Evolutionary conservation across 1,139 yeast species (phyloP), one percentile per base, ranked within the genome.

Genomic region (Yamadazyma mexicana): DNA sequence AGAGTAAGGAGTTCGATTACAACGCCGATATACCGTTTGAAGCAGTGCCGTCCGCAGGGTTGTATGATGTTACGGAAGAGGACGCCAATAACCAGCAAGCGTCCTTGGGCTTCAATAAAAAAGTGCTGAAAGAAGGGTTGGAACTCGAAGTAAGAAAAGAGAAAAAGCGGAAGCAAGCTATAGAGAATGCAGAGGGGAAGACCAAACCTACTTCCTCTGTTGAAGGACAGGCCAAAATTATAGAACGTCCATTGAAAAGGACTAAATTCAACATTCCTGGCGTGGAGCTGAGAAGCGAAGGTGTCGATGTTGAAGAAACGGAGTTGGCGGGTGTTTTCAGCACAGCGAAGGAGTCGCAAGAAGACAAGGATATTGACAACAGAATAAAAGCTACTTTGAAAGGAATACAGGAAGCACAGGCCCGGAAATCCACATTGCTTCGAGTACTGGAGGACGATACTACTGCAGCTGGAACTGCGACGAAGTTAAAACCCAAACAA

Each of bases 11-110:
- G 50, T 79, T 87, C 56, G 96, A 91, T 58, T 88, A 87, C 57
- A 86, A 83, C 56, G 84, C 79, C 2, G 96, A 87, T 52, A 79
- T 91, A 12, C 88, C 92, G 0, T 85, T 86, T 54, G 95, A 89
- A 51, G 81, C 79, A 44, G 64, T 62, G n/a, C 95, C 96, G 0
- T 74, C 73, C 5, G 66, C 65, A 0, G 97, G 96, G 0, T 61
- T 79, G 12, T 86, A 83, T 55, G 94, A 86, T 52, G 80, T 83
- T 0, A 55, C 69, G 0, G 79, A 75, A 24, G 98, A 91, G 55
- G 59, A 62, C 11, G 54, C 52, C 3, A 48, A 48, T 2, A 79
- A 81, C 44, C 57, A 56, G 2, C 47, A 47, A 5, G 76, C 69
- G 3, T 60, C 70, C 33, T 50, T 45, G 2, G 58, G 58, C 9